Percentiles rank a stretch among this genome's conserved stretches.
Conservation (phyloP, 1,139 yeast genomes). For the Hemisphaericaspora xylofermentans region DNA sequence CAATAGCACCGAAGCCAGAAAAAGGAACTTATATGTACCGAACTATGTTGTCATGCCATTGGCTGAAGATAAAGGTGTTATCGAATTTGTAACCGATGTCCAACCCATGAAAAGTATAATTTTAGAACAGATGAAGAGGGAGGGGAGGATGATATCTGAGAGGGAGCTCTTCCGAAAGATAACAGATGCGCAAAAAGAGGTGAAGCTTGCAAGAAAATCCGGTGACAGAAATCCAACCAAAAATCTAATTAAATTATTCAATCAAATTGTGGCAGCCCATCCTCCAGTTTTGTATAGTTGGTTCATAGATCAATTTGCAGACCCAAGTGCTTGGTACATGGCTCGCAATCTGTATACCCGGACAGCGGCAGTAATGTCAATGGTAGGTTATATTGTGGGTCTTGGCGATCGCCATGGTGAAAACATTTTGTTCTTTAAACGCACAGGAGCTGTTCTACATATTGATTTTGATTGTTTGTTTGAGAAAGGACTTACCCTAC, state of each 20-base stretch:
- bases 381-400: constrained; percentile 88
- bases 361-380: constrained; percentile 94
- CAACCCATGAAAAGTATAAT: constrained; percentile 75
- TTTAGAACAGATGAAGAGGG: constrained; percentile 40
- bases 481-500: constrained; percentile 73
- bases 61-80: constrained; percentile 82
- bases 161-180: constrained; percentile 33
- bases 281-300: constrained; percentile 83
- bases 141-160: constrained; percentile 33
- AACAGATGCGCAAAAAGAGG: constrained; percentile 41
- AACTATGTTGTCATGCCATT: constrained; percentile 90
- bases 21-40: constrained; percentile 66
- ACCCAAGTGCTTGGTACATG: constrained; percentile 83
- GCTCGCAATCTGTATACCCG: constrained; percentile 75
- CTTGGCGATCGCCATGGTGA: constrained; percentile 97
- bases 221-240: constrained; percentile 8
- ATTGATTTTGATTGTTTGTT: constrained; percentile 96
- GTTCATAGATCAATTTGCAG: constrained; percentile 87
- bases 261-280: constrained; percentile 37
- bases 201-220: constrained; percentile 23
- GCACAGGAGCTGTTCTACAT: constrained; percentile 79
- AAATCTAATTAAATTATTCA: constrained; percentile 29
- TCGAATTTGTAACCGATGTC: constrained; percentile 90
- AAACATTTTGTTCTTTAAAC: constrained; percentile 73
- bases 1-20: constrained; percentile 68